Conservation (phyloP, 1,284 basidiomycete genomes). For the Ceratobasidium sp. region DNA sequence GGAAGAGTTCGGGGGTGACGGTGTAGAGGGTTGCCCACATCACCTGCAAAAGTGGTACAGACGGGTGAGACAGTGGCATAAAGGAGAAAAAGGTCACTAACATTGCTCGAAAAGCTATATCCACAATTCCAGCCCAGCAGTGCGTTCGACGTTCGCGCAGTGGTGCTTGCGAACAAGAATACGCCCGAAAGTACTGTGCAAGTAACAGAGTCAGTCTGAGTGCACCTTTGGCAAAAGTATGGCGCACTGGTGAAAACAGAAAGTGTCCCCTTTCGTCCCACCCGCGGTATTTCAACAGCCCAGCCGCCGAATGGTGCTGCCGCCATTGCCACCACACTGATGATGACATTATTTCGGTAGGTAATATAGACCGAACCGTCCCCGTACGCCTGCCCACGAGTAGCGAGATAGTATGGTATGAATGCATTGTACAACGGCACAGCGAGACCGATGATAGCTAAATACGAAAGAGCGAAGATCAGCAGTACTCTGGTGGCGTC, state of each 20-base stretch:
- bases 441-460: conserved; percentile 74
- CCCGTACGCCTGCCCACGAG: conserved; percentile 66
- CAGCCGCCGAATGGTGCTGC: conserved; percentile 68
- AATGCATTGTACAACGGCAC: conserved; percentile 77
- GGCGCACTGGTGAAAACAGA: conserved; percentile 62
- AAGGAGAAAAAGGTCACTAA: conserved; percentile 54
- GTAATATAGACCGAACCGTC: conserved; percentile 68
- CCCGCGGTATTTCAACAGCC: conserved; percentile 62
- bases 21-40: conserved; percentile 47
- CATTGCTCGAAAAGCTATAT: conserved; percentile 66
- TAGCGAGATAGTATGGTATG: conserved; percentile 65
- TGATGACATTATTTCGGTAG: conserved; percentile 71
- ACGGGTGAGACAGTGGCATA: not conserved
- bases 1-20: conserved; percentile 63
- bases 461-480: not conserved
- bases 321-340: conserved; percentile 70
- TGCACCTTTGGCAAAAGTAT: not conserved
- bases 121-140: conserved; percentile 78
- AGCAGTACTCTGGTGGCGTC: not conserved
- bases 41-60: conserved; percentile 45
- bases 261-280: conserved; percentile 70
- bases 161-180: conserved; percentile 73
- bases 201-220: not conserved
- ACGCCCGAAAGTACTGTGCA: conserved; percentile 65
- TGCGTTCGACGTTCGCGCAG: conserved; percentile 64